Conservation (phyloP, 2,329 filamentous ascomycete genomes). For the Verticillium tricorpus region DNA sequence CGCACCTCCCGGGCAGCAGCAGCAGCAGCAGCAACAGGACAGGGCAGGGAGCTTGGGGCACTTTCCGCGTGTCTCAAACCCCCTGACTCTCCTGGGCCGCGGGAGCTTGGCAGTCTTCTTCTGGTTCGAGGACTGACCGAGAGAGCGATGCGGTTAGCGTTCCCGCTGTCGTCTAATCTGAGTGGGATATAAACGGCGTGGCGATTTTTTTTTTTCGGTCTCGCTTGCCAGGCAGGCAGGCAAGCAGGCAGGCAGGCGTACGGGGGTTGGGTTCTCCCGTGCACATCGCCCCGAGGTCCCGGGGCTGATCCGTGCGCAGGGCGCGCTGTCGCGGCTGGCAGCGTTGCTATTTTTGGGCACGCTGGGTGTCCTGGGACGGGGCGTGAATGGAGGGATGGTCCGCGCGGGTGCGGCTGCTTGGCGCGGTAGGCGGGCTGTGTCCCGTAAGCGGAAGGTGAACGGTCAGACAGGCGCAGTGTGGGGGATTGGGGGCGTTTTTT, state of each 20-base stretch:
- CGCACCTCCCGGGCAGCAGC: too few relatives aligned
- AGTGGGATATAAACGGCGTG: neutral
- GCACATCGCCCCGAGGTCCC: neutral
- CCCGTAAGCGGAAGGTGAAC: neutral
- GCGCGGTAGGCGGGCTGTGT: neutral
- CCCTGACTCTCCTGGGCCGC: neutral
- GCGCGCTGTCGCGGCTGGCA: neutral
- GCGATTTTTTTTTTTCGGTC: neutral
- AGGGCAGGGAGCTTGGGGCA: too few relatives aligned
- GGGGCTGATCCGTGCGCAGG: neutral
- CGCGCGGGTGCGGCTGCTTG: neutral
- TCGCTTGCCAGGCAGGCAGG: too few relatives aligned
- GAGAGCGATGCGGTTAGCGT: neutral
- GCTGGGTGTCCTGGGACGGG: neutral
- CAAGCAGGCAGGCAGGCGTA: too few relatives aligned
- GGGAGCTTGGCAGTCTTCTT: neutral
- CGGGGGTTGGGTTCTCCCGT: too few relatives aligned
- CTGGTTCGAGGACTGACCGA: neutral
- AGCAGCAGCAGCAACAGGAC: too few relatives aligned
- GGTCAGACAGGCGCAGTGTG: neutral
- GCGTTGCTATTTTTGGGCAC: neutral
- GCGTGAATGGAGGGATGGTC: neutral
- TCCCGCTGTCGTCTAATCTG: neutral
- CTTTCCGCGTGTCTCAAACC: neutral
- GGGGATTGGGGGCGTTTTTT: neutral